phyloP scores from a whole-genome alignment of 805 yeast species.

The Candida lessepsii region DNA sequence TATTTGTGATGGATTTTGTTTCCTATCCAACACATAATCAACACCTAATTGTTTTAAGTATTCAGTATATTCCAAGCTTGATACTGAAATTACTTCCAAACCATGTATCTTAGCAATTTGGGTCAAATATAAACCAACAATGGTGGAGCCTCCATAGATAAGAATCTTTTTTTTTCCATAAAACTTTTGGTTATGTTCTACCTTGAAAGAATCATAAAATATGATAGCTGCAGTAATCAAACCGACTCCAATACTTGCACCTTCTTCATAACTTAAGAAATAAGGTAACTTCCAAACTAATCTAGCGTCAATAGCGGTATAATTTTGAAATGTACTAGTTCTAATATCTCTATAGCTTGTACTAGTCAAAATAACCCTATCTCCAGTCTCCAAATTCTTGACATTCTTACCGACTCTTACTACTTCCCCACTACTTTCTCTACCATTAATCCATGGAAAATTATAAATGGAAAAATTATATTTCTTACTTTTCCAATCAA shows the following conservation, averaged over 20 bases:
- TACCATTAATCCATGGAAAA: conserved; percentile 19
- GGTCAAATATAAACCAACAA: conserved; percentile 43
- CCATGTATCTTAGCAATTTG: conserved; percentile 43
- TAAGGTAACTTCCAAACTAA: conserved; percentile 45
- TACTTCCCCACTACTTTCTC: conserved; percentile 22
- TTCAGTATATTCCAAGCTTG: conserved; percentile 20
- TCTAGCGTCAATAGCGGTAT: conserved; percentile 43
- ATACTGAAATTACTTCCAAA: conserved; percentile 33
- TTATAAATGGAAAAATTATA: conserved; percentile 29
- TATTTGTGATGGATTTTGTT: conserved; percentile 19
- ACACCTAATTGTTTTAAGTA: conserved; percentile 25
- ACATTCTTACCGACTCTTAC: conserved; percentile 21
- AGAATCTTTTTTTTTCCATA: conserved; percentile 20
- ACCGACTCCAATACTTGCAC: conserved; percentile 49
- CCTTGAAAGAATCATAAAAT: conserved; percentile 21
- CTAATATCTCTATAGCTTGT: conserved; percentile 47
- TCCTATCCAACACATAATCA: conserved; percentile 37
- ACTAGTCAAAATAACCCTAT: conserved; percentile 42
- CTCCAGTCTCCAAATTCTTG: conserved; percentile 19
- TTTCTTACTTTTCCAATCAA: conserved; percentile 5
- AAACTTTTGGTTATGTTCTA: conserved; percentile 9
- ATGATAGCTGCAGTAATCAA: conserved; percentile 42
- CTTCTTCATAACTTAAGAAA: conserved; percentile 33
- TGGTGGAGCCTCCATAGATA: conserved; percentile 50
- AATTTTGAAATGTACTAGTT: conserved; percentile 49